Conservation (phyloP, 257 asterid species). For the Solanum sparsipilum region DNA sequence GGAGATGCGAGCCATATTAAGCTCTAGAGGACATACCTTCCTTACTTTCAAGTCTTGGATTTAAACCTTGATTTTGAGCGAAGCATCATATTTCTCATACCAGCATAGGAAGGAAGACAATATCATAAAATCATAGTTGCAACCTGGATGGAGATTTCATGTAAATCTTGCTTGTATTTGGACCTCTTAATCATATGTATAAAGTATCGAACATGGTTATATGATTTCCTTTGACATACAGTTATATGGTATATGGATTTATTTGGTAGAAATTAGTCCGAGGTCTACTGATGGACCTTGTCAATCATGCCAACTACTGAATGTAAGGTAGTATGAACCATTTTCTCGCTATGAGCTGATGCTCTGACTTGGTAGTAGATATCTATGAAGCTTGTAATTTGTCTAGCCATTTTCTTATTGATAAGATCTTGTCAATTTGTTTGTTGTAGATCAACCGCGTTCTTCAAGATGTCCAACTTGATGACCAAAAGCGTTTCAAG, state of each 20-base stretch:
- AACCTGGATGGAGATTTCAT: background rate
- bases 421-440: constrained; percentile 4
- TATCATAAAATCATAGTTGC: background rate
- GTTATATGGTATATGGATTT: background rate
- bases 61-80: background rate
- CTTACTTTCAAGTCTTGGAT: background rate
- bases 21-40: background rate
- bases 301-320: background rate
- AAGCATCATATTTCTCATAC: background rate
- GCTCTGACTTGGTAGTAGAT: background rate
- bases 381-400: background rate
- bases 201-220: background rate
- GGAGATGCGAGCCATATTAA: background rate
- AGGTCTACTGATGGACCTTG: background rate
- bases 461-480: constrained; percentile 88
- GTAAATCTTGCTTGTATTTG: background rate
- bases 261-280: background rate
- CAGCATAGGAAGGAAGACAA: background rate
- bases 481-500: constrained; percentile 92
- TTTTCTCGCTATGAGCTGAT: background rate
- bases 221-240: background rate
- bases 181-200: background rate
- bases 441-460: constrained; percentile 59
- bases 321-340: background rate
- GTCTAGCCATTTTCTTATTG: background rate